Percentiles rank a stretch among this genome's conserved stretches.
Conservation (phyloP, 2,329 filamentous ascomycete species). For the Fusarium sp. region DNA sequence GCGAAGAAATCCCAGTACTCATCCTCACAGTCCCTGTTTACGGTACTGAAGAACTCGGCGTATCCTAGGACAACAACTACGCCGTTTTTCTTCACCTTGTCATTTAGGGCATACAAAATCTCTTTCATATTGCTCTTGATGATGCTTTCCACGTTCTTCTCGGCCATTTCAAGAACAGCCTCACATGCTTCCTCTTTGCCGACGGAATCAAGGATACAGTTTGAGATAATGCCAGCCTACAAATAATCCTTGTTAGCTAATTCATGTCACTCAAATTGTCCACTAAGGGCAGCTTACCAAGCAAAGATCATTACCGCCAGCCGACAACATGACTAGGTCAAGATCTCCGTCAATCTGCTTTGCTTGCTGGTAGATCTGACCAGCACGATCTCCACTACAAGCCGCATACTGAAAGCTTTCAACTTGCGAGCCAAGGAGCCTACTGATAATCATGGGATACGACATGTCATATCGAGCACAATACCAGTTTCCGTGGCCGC, state of each 20-base stretch:
- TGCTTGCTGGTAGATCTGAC: neutral
- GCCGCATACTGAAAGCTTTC: slow-evolving; percentile 7
- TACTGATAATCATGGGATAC: neutral
- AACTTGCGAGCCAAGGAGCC: neutral
- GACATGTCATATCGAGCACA: slow-evolving; percentile 1
- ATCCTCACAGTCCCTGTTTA: neutral
- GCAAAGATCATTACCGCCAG: neutral
- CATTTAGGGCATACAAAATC: neutral
- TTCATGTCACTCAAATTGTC: fast-evolving
- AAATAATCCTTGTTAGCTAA: neutral
- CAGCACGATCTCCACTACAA: slow-evolving; percentile 5
- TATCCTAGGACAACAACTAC: neutral
- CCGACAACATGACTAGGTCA: slow-evolving; percentile 5
- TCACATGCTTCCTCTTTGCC: fast-evolving
- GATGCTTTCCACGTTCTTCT: neutral
- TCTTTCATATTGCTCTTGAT: slow-evolving; percentile 9
- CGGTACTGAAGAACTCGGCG: neutral
- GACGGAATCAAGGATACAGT: neutral
- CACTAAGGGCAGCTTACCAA: neutral
- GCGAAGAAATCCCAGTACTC: neutral
- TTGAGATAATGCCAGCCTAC: neutral
- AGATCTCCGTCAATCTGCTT: neutral
- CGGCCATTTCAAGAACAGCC: fast-evolving
- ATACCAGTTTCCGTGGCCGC: neutral
- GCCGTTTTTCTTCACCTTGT: neutral